Conservation (phyloP, 306 rosid species). For the apple (Malus domestica) region DNA sequence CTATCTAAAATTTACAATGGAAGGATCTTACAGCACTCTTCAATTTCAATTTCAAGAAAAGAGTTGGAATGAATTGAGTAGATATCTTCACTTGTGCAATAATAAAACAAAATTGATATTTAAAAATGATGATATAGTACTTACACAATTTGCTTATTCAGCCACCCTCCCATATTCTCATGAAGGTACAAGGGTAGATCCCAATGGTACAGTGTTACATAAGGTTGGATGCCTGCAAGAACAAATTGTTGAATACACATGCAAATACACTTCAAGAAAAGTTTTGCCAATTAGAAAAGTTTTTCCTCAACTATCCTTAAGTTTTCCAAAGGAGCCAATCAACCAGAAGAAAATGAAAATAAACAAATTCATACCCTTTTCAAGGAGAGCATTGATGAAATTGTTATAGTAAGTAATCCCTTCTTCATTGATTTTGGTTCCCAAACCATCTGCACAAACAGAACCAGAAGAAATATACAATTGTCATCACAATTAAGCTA, state of each 20-base stretch:
- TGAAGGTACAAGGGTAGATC: slow-evolving; percentile 94
- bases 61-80: no score
- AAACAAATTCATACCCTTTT: slow-evolving; percentile 47
- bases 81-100: background rate
- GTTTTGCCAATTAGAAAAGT: no score
- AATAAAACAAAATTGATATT: background rate
- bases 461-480: slow-evolving; percentile 3
- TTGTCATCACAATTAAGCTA: background rate
- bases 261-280: no score
- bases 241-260: slow-evolving; percentile 13
- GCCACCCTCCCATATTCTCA: slow-evolving; percentile 83
- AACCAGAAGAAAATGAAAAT: slow-evolving; percentile 8
- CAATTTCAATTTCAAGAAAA: no score
- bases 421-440: slow-evolving; percentile 69
- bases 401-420: slow-evolving; percentile 74
- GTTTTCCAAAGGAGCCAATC: background rate
- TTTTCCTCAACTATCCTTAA: no score
- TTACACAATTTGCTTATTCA: slow-evolving; percentile 68
- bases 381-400: slow-evolving; percentile 75
- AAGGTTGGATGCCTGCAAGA: slow-evolving; percentile 76
- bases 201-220: slow-evolving; percentile 85
- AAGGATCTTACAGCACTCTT: background rate
- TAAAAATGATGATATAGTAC: slow-evolving; percentile 14
- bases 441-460: slow-evolving; percentile 76
- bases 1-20: background rate